A percentile compares a stretch with the other conserved stretches of the same genome.
These are phyloP conservation scores for Naganishia onofrii DNA, from an alignment of 768 basidiomycete species.

Conservation along the genomic window DNA sequence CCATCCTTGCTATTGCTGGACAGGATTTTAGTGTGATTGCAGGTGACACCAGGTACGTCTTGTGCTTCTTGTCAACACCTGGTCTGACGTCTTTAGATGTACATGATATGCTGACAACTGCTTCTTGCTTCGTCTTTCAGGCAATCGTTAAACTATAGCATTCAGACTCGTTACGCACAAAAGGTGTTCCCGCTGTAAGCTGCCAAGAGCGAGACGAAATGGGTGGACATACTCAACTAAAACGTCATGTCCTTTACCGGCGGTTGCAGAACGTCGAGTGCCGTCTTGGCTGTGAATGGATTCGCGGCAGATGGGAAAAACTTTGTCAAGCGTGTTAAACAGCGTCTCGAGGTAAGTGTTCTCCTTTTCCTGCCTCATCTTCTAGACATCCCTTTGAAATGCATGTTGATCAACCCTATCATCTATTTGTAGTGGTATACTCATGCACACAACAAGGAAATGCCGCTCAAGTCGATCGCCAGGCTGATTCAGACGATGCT, in stretches of 20 bases:
- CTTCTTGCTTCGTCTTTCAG: neutral
- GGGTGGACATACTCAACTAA: neutral
- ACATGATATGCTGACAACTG: too few species aligned
- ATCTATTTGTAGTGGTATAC: slow-evolving; percentile 77
- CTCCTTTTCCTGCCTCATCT: neutral
- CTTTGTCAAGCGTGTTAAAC: slow-evolving; percentile 94
- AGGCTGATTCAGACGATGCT: slow-evolving; percentile 97
- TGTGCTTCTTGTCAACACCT: neutral
- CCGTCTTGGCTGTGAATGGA: slow-evolving; percentile 90
- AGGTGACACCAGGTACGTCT: slow-evolving; percentile 71
- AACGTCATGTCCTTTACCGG: neutral
- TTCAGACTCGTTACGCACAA: slow-evolving; percentile 94
- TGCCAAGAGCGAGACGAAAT: neutral
- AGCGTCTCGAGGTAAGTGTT: slow-evolving; percentile 78
- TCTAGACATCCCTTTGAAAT: neutral
- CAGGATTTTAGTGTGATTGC: slow-evolving; percentile 91
- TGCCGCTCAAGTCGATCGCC: slow-evolving; percentile 96
- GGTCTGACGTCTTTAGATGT: too few species aligned
- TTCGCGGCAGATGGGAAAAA: slow-evolving; percentile 96
- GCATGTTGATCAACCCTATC: neutral
- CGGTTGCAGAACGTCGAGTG: slow-evolving; percentile 75
- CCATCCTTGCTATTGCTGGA: slow-evolving; percentile 87
- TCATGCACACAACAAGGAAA: slow-evolving; percentile 93
- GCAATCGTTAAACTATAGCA: slow-evolving; percentile 94
- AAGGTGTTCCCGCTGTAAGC: slow-evolving; percentile 91